Percentiles rank a stretch among this genome's conserved stretches.
These are phyloP conservation scores for Nakazawaea molendinolei DNA, from an alignment of 805 yeast genomes.

Conservation along the genomic window DNA sequence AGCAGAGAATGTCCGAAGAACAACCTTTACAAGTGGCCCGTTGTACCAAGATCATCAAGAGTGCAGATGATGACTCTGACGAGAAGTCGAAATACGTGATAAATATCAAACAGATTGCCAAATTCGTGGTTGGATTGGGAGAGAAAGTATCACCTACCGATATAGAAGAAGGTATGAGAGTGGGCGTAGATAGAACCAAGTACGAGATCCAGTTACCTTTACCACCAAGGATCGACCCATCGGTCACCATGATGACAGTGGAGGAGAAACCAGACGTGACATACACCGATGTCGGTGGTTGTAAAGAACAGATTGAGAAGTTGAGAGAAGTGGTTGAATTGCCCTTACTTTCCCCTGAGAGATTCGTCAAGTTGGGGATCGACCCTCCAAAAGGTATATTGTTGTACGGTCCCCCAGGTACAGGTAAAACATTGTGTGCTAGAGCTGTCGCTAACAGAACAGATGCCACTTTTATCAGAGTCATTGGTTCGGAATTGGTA, in stretches of 20 bases:
- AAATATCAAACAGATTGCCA: conserved; percentile 96
- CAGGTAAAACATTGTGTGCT: conserved; percentile 97
- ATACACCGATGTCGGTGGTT: conserved; percentile 96
- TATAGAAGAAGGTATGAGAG: conserved; percentile 99
- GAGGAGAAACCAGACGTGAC: conserved; percentile 99
- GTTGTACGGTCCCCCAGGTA: conserved; percentile 97
- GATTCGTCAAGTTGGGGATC: conserved; percentile 93
- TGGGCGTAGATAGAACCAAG: conserved; percentile 96
- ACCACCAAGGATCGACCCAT: conserved; percentile 97
- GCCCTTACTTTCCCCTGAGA: conserved; percentile 90
- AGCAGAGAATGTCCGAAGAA: conserved; percentile 86
- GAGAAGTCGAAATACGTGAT: conserved; percentile 90
- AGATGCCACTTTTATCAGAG: conserved; percentile 97
- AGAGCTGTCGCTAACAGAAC: conserved; percentile 99
- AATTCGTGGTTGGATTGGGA: conserved; percentile 93
- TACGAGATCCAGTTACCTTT: conserved; percentile 95
- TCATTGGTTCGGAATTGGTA: conserved; percentile 95
- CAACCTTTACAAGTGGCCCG: conserved; percentile 98
- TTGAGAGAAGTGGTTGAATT: conserved; percentile 93
- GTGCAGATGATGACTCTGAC: conserved; percentile 39
- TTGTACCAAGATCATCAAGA: conserved; percentile 92
- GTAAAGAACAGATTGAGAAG: conserved; percentile 97
- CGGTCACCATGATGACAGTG: conserved; percentile 99
- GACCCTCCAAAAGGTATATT: conserved; percentile 99
- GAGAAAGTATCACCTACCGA: conserved; percentile 98